These are phyloP conservation scores for Ceratobasidium sp. DNA, from an alignment of 1,284 basidiomycete genomes.

Conservation along the genomic window DNA sequence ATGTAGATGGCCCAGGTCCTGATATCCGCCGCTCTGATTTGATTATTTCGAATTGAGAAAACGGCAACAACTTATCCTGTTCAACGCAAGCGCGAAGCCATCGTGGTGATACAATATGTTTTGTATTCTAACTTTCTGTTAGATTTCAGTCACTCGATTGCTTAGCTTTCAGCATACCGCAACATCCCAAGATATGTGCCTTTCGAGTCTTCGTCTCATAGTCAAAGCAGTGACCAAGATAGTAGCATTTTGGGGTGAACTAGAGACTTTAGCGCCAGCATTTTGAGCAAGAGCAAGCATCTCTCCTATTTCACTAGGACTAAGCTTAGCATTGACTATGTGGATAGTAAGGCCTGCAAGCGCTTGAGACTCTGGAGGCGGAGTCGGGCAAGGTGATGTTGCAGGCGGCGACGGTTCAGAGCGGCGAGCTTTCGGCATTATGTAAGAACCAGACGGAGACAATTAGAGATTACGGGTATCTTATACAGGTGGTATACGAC, in stretches of 20 bases:
- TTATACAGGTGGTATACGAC: constrained; percentile 8
- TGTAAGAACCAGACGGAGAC: not conserved
- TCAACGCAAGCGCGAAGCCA: constrained; percentile 74
- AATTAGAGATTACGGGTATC: constrained; percentile 24
- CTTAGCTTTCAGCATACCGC: constrained; percentile 64
- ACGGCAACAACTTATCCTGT: constrained; percentile 42
- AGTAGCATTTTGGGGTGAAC: constrained; percentile 66
- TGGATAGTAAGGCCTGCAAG: constrained; percentile 56
- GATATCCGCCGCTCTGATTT: constrained; percentile 32
- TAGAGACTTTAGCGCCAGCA: constrained; percentile 59
- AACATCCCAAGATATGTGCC: constrained; percentile 72
- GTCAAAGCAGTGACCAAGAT: constrained; percentile 73
- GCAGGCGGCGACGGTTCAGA: constrained; percentile 15
- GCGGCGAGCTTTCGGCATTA: constrained; percentile 32
- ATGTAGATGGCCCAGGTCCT: not conserved
- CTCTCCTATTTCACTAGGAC: constrained; percentile 60
- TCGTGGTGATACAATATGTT: constrained; percentile 73
- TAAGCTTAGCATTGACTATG: constrained; percentile 73
- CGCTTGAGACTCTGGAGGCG: constrained; percentile 34
- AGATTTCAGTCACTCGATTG: constrained; percentile 5
- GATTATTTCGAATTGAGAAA: constrained; percentile 47
- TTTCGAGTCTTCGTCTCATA: constrained; percentile 75
- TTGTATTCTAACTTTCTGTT: constrained; percentile 65
- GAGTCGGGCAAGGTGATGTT: constrained; percentile 39
- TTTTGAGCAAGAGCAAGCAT: constrained; percentile 60